Conservation (phyloP, 805 yeast genomes). For the Vanderwaltozyma tropicalis region DNA sequence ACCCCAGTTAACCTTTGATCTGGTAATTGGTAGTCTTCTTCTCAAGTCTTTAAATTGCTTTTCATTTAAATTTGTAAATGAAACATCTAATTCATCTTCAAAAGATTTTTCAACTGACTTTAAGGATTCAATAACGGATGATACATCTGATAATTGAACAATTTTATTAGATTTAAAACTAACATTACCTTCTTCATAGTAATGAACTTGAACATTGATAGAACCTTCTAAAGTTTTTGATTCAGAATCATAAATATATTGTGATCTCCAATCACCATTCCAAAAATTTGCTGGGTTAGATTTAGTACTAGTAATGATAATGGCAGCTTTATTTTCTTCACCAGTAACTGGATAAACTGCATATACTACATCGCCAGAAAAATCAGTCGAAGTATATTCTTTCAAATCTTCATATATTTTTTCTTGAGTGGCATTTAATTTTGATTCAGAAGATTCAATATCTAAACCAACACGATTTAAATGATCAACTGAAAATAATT, state of each 20-base stretch:
- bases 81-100: slow-evolving; percentile 48
- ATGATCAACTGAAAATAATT: slow-evolving; percentile 52
- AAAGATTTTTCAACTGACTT: slow-evolving; percentile 45
- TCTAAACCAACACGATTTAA: slow-evolving; percentile 39
- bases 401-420: slow-evolving; percentile 13
- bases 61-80: slow-evolving; percentile 68
- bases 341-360: slow-evolving; percentile 33
- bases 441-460: slow-evolving; percentile 33
- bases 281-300: slow-evolving; percentile 69
- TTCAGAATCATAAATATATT: slow-evolving; percentile 37
- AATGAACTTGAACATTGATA: slow-evolving; percentile 68
- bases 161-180: slow-evolving; percentile 45
- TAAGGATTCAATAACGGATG: slow-evolving; percentile 37
- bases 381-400: slow-evolving; percentile 53
- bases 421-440: slow-evolving; percentile 11
- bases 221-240: slow-evolving; percentile 37
- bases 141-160: slow-evolving; percentile 20
- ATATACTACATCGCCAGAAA: slow-evolving; percentile 43
- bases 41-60: slow-evolving; percentile 72
- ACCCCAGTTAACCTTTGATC: slow-evolving; percentile 92
- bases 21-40: slow-evolving; percentile 84
- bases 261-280: slow-evolving; percentile 82
- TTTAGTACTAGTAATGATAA: slow-evolving; percentile 62
- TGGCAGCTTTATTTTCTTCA: slow-evolving; percentile 21
- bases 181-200: slow-evolving; percentile 94